Evolutionary conservation across 2,329 filamentous ascomycete genomes (phyloP).

Genomic region (Neofusicoccum kwambonambiense): DNA sequence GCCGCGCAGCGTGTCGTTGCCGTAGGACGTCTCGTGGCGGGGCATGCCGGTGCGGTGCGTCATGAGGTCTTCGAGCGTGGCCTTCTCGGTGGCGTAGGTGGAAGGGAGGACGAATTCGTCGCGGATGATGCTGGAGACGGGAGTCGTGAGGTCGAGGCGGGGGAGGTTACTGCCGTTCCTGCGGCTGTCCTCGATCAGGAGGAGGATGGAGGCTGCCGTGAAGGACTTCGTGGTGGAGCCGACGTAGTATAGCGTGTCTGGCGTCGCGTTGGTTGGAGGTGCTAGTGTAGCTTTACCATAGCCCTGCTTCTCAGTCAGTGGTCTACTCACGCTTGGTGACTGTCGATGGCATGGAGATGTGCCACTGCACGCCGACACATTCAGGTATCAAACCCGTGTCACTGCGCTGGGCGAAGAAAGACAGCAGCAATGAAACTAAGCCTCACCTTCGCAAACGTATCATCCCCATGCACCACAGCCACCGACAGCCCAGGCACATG

Average conservation of each 20-base stretch:
- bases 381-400: no score
- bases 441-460: conserved; percentile 38
- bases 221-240: conserved; percentile 34
- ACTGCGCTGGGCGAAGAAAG: background rate
- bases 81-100: conserved; percentile 27
- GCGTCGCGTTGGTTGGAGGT: conserved; percentile 22
- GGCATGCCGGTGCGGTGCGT: conserved; percentile 38
- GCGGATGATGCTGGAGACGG: conserved; percentile 34
- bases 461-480: conserved; percentile 48
- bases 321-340: no score
- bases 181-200: conserved; percentile 27
- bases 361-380: no score
- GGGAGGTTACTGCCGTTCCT: background rate
- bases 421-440: background rate
- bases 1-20: conserved; percentile 33
- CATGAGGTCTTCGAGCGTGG: conserved; percentile 35
- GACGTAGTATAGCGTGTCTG: conserved; percentile 28
- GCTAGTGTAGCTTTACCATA: conserved; percentile 23
- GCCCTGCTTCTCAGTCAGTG: conserved; percentile 17
- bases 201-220: conserved; percentile 25
- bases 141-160: conserved; percentile 35
- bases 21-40: conserved; percentile 29
- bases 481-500: conserved; percentile 52
- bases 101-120: conserved; percentile 37
- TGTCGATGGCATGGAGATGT: no score